Evolutionary conservation across 1,139 yeast species (phyloP), one percentile per base, ranked within the genome.

Genomic region (Debaryomyces fabryi): DNA sequence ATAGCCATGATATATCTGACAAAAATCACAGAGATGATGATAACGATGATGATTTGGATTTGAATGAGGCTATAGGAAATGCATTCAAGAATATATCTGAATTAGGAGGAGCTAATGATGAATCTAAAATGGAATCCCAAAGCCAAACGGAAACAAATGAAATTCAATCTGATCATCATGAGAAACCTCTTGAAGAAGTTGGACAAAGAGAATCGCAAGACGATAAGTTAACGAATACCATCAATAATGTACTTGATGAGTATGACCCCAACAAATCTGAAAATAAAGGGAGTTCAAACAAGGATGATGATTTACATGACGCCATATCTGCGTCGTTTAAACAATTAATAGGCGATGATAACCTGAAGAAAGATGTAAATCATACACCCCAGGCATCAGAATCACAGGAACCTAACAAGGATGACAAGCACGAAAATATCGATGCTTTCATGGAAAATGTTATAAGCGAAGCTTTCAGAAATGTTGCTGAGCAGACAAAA

Each of bases 381-480:
- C 34, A 21, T 3, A 9, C 3, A 9, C 4, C 30, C 8, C 13
- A 18, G 6, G 9, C 6, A 21, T n/a, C 25, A 35, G 38, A 35
- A 12, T 4, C 35, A 10, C 25, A 25, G 8, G 35, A 27, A 13
- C 4, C 30, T 9, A 33, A 13, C 32, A 21, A 50, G 44, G 51
- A 56, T 39, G 50, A 49, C 15, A 55, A 52, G 18, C 49, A 46
- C 8, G 52, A 44, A 1, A 47, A 51, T 13, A 63, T 58, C 15
- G 68, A 60, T 46, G 53, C 56, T 13, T 59, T 58, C 34, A 62
- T 68, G 57, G 68, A 67, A 46, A 63, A 57, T 54, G 73, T 68
- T 12, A 71, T 70, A 20, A 60, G 69, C 2, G 70, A 63, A 48
- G 75, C 76, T 0, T 69, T 71, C 52, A 65, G 63, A 40, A 59